phyloP scores from a whole-genome alignment of 495 filamentous ascomycete species.

The Xylaria sp. region DNA sequence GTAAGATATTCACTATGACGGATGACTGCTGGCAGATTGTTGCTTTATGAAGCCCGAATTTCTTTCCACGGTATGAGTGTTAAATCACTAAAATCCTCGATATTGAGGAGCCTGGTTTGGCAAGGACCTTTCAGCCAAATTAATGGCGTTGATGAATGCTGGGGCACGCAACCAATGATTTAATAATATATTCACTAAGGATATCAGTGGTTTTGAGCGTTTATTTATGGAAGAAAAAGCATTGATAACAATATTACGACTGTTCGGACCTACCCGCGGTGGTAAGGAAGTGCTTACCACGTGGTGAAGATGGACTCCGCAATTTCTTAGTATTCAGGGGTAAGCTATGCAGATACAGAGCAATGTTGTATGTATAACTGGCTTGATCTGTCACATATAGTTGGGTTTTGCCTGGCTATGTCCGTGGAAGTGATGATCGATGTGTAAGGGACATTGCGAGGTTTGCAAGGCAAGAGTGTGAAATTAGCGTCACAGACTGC shows the following conservation, averaged over 20 bases:
- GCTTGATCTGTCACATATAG: no score
- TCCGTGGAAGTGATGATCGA: not conserved
- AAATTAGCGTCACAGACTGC: not conserved
- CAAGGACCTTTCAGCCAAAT: not conserved
- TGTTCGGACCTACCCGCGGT: not conserved
- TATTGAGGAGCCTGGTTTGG: constrained; percentile 1
- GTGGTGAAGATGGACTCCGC: not conserved
- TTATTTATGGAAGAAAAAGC: not conserved
- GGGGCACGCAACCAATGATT: not conserved
- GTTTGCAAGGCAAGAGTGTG: not conserved
- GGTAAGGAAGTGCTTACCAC: not conserved
- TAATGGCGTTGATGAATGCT: not conserved
- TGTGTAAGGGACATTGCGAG: not conserved
- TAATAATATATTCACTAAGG: not conserved
- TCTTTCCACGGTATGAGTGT: not conserved
- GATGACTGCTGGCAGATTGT: not conserved
- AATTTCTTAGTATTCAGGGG: not conserved
- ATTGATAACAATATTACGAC: constrained; percentile 2
- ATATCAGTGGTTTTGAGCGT: not conserved
- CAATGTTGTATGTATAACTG: not conserved
- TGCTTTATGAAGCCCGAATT: not conserved
- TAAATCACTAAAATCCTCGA: not conserved
- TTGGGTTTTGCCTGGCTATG: not conserved
- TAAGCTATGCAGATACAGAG: not conserved
- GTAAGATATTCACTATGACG: not conserved